Evolutionary conservation across 2,329 filamentous ascomycete genomes (phyloP).

Genomic region (Claviceps humidiphila): DNA sequence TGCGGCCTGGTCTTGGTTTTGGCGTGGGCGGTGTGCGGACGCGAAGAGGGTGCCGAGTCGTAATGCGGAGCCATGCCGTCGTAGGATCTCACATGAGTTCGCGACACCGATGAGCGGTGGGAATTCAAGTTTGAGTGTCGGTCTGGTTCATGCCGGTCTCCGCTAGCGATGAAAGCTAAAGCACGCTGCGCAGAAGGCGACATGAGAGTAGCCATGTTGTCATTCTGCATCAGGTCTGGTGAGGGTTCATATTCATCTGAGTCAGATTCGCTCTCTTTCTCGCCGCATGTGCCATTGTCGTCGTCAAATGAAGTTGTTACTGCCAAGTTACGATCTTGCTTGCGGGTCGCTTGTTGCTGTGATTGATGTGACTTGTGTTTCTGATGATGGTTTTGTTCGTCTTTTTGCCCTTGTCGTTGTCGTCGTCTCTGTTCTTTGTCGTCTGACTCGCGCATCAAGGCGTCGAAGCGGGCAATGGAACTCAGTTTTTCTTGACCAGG

Average conservation of each 20-base stretch:
- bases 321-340: constrained; percentile 14
- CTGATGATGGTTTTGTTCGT: too few relatives aligned
- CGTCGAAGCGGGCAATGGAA: constrained; percentile 52
- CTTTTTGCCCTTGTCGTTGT: too few relatives aligned
- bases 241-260: constrained; percentile 27
- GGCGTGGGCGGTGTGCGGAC: constrained; percentile 42
- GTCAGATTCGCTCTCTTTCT: constrained; percentile 18
- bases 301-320: constrained; percentile 33
- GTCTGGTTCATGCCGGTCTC: constrained; percentile 24
- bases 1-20: constrained; percentile 33
- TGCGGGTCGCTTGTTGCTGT: constrained; percentile 20
- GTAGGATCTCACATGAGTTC: constrained; percentile 21
- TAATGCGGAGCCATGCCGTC: constrained; percentile 10
- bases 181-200: constrained; percentile 34
- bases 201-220: constrained; percentile 20
- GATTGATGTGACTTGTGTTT: too few relatives aligned
- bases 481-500: constrained; percentile 50
- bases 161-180: constrained; percentile 33
- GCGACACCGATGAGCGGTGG: constrained; percentile 19
- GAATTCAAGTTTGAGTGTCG: constrained; percentile 15
- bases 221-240: constrained; percentile 16
- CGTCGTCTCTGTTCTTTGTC: constrained; percentile 27
- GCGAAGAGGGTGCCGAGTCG: constrained; percentile 14
- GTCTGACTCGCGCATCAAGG: constrained; percentile 49
- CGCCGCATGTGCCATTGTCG: neutral